phyloP scores from a whole-genome alignment of 164 flowering plant species.

The Saururus chinensis region DNA sequence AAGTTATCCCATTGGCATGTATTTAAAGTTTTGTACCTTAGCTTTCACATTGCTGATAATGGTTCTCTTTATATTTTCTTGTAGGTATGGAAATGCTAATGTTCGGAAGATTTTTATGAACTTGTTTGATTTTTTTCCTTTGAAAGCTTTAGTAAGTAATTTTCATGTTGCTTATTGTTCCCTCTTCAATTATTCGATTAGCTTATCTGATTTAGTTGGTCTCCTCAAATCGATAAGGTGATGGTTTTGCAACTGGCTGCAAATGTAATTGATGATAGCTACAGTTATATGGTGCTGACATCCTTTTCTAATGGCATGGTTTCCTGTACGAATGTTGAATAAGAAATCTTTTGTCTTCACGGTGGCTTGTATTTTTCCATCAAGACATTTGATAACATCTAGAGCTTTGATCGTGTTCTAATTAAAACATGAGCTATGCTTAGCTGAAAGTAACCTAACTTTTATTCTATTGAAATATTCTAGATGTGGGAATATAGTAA shows the following conservation, averaged over 20 bases:
- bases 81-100: slow-evolving; percentile 92
- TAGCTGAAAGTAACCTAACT: too few relatives aligned
- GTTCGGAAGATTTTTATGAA: slow-evolving; percentile 96
- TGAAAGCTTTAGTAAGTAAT: slow-evolving; percentile 73
- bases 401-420: slow-evolving; percentile 93
- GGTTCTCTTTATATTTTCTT: not conserved
- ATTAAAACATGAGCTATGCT: too few relatives aligned
- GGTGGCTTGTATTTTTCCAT: slow-evolving; percentile 94
- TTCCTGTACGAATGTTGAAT: slow-evolving; percentile 54
- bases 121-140: slow-evolving; percentile 83
- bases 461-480: too few relatives aligned
- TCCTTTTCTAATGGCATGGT: not conserved
- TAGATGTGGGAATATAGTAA: too few relatives aligned
- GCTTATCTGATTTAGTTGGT: not conserved
- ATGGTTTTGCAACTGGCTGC: not conserved
- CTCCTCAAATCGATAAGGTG: too few relatives aligned
- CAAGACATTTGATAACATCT: slow-evolving; percentile 81
- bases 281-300: not conserved
- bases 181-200: not conserved
- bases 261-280: not conserved
- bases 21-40: not conserved
- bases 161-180: not conserved
- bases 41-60: not conserved
- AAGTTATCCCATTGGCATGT: not conserved
- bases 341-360: slow-evolving; percentile 93